Evolutionary conservation across 495 filamentous ascomycete genomes (phyloP), one percentile per base, ranked within the genome.

Genomic region (Aspergillus sclerotioniger): DNA sequence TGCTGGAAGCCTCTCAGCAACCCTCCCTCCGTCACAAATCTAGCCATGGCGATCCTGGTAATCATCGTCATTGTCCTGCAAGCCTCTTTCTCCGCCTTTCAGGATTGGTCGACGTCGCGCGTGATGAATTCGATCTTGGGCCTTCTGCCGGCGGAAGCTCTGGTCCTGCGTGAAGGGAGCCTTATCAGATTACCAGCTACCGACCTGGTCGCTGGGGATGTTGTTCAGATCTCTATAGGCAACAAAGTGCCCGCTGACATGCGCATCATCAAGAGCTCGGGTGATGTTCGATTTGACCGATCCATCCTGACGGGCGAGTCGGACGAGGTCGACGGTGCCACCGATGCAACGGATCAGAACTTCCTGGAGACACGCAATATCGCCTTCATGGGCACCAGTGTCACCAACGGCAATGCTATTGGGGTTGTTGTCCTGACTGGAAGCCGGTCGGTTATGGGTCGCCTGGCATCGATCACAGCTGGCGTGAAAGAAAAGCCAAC

Each of bases 161-260:
- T 85, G 39, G 75, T 87, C 9, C 62, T 87, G n/a, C 79, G 88
- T 3, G 83, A 88, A 51, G 81, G 79, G 6, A 64, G 61, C 9
- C 79, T 80, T 35, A 65, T 74, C 3, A 73, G 67, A 16, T 58
- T 87, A 8, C 67, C 78, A 1, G 80, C 82, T 0, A 73, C 72
- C 2, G 85, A 88, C 3, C 70, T 92, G 32, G 87, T 91, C 2
- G 81, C 84, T 6, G 88, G 89, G 8, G 88, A 91, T 61, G 68
- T 91, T 8, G 71, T 90, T 0, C 68, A 78, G 47, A 81, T 92
- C 60, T 83, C 81, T 46, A 76, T 83, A 2, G 88, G 88, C 10
- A 86, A 89, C 67, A 89, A 87, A 60, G 71, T 91, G 0, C 86
- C 87, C 0, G 89, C 89, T 0, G 89, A 91, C 64, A 76, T 90